A percentile compares a stretch with the other conserved stretches of the same genome.
phyloP scores from a whole-genome alignment of 2,329 filamentous ascomycete species.

The Beauveria sp. region DNA sequence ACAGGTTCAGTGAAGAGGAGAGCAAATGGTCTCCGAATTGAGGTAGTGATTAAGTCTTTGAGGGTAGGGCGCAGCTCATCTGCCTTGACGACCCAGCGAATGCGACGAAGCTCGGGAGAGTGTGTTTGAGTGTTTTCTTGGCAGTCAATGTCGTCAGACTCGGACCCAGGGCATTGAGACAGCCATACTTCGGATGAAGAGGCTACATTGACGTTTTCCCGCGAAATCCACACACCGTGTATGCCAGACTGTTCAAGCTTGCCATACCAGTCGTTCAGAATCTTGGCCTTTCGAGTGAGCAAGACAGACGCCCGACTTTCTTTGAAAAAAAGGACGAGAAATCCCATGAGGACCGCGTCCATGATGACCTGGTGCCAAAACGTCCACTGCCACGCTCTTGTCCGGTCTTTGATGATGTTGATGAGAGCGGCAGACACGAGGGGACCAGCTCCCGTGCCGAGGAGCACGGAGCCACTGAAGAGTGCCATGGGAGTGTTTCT shows the following conservation, averaged over 20 bases:
- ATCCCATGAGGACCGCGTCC: constrained; percentile 49
- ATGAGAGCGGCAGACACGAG: constrained; percentile 64
- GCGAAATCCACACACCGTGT: constrained; percentile 37
- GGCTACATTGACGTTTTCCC: neutral
- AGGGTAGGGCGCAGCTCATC: constrained; percentile 70
- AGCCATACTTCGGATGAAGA: neutral
- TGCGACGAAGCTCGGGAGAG: constrained; percentile 32
- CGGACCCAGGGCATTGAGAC: neutral
- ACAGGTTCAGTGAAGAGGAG: constrained; percentile 69
- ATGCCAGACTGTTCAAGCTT: constrained; percentile 57
- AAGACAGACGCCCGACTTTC: constrained; percentile 80
- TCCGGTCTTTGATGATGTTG: constrained; percentile 41
- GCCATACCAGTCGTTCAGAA: constrained; percentile 74
- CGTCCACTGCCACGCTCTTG: constrained; percentile 69
- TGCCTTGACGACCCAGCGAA: constrained; percentile 72
- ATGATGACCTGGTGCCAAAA: constrained; percentile 80
- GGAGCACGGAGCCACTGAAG: constrained; percentile 71
- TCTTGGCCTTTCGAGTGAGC: constrained; percentile 64
- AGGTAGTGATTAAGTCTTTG: constrained; percentile 62
- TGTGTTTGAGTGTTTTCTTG: neutral
- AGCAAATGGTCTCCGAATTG: constrained; percentile 70
- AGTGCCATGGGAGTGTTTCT: constrained; percentile 86
- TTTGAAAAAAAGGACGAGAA: constrained; percentile 63
- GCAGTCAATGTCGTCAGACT: neutral
- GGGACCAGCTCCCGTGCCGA: constrained; percentile 74